Evolutionary conservation across 768 basidiomycete species (phyloP), one percentile per base, ranked within the genome.

Genomic region (Podaxis sp.): DNA sequence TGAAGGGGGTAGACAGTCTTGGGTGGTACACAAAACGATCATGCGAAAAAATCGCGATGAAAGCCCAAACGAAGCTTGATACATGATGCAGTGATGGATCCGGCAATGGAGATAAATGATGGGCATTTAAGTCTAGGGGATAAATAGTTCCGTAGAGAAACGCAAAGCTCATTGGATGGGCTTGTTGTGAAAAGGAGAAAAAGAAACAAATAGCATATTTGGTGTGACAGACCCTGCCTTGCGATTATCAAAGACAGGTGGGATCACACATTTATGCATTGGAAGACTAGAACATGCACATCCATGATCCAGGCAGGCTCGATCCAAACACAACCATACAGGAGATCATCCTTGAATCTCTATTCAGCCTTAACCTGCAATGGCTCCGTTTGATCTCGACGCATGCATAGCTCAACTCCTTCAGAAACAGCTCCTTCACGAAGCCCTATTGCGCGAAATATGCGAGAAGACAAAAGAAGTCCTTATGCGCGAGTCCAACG

Each of bases 401-500:
- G 93, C 92, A 63, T 98, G 95, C 74, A 98, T 98, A 70, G 79
- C 90, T 68, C 91, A 95, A 69, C 80, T 96, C 58, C 84, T 93
- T 36, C 82, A 88, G 55, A 97, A 97, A 77, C 95, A 97, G 65
- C 86, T 99, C 13, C 80, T 99, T 4, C 95, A 95, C 67, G 96
- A 98, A 76, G 90, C 93, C 1, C 81, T 98, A 27, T 74, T 99
- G 47, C 89, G 95, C 54, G 96, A 99, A 80, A 98, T 99, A 83
- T 98, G 97, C 81, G 96, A 97, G 70, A 98, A 98, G 77, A 97
- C 96, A 14, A 99, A 98, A 72, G 97, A 99, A 72, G 93, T 99
- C 0, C 87, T 99, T 60, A 98, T 98, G 97, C 81, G 94, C 63
- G 97, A 99, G 77, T 94, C 91, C 61, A 99, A 99, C 69, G 97